A percentile compares a stretch with the other conserved stretches of the same genome.
Evolutionary conservation across 2,329 filamentous ascomycete species (phyloP).

Genomic region (Teratosphaeria viscida): DNA sequence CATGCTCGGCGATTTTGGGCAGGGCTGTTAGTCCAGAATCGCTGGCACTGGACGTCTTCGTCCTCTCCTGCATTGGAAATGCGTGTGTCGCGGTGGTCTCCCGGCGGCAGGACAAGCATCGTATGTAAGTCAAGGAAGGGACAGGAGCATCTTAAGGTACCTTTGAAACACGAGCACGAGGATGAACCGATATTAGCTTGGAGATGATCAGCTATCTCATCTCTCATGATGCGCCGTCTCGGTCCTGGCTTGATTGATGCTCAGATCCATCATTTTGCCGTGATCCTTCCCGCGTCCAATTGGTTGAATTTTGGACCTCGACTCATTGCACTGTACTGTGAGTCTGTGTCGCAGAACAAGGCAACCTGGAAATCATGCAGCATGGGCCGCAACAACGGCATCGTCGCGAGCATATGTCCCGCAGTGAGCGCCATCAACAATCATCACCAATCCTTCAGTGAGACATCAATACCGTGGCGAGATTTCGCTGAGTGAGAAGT

Average conservation of each 20-base stretch:
- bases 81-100: neutral
- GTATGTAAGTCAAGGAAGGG: neutral
- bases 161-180: neutral
- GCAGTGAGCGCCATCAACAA: too few relatives aligned
- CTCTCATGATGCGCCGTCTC: neutral
- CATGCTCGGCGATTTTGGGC: neutral
- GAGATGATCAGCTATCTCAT: neutral
- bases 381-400: too few relatives aligned
- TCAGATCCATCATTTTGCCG: neutral
- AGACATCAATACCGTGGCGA: too few relatives aligned
- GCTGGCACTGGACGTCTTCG: neutral
- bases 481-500: too few relatives aligned
- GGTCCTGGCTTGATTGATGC: neutral
- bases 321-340: too few relatives aligned
- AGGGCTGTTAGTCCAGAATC: neutral
- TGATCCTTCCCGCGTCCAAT: neutral
- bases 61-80: neutral
- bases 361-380: too few relatives aligned
- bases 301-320: neutral
- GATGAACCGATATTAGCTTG: neutral
- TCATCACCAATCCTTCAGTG: too few relatives aligned
- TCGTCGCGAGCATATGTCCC: too few relatives aligned
- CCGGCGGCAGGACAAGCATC: neutral
- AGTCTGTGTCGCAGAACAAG: too few relatives aligned
- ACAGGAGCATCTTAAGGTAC: neutral